Percentiles rank a stretch among this genome's conserved stretches.
phyloP scores from a whole-genome alignment of 2,329 filamentous ascomycete species.

The Alternaria sp. region DNA sequence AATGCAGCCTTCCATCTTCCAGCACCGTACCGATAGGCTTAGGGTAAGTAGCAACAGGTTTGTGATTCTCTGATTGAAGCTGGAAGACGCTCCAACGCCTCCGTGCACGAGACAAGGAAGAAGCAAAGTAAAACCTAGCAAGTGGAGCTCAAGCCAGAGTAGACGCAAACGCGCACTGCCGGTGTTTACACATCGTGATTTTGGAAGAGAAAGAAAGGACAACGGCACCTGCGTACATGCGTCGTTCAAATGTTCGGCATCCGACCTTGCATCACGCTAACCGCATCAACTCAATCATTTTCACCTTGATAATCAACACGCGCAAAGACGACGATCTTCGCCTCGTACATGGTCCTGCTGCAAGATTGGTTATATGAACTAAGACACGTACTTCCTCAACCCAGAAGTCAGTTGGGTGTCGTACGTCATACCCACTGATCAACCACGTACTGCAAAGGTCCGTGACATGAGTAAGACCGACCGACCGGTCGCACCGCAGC shows the following conservation, averaged over 20 bases:
- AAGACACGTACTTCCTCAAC: not conserved
- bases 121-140: not conserved
- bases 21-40: too few species aligned
- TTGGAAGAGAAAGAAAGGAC: not conserved
- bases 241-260: not conserved
- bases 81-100: not conserved
- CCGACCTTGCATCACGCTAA: not conserved
- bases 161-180: not conserved
- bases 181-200: not conserved
- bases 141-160: not conserved
- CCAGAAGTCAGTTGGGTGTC: not conserved
- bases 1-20: not conserved
- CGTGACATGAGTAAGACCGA: slow-evolving; percentile 1
- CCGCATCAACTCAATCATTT: not conserved
- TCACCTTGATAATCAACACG: slow-evolving; percentile 4
- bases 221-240: not conserved
- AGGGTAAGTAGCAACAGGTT: not conserved
- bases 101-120: not conserved
- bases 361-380: not conserved
- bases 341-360: not conserved
- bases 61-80: not conserved
- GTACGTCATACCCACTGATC: not conserved
- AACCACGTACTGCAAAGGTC: not conserved
- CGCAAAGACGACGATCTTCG: not conserved
- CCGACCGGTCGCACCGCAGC: not conserved